These are phyloP conservation scores for Pleodorina starrii DNA, from an alignment of 139 green algal genomes.

Conservation along the genomic window DNA sequence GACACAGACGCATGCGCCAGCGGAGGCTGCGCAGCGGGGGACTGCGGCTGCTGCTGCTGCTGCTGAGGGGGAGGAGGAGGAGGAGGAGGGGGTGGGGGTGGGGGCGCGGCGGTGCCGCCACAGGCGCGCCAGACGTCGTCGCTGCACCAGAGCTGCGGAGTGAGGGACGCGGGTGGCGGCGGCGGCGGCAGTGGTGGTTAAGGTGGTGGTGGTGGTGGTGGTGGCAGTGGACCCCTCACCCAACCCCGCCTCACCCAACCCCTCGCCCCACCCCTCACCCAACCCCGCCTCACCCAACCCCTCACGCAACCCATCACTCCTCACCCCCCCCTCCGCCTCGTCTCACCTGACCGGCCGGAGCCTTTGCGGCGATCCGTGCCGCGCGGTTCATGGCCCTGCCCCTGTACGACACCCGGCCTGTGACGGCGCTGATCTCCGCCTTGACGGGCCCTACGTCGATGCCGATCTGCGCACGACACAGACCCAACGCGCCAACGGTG, in stretches of 20 bases:
- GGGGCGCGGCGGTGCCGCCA: neutral
- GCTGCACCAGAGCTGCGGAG: constrained; percentile 38
- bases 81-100: neutral
- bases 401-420: constrained; percentile 43
- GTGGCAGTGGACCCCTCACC: neutral
- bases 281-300: neutral
- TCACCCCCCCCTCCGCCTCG: neutral
- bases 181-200: neutral
- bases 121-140: constrained; percentile 27
- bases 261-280: neutral
- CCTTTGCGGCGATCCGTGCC: constrained; percentile 33
- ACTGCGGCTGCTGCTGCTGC: neutral
- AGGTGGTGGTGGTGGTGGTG: neutral
- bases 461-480: constrained; percentile 11
- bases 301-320: neutral
- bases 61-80: neutral
- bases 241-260: neutral
- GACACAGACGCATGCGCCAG: neutral
- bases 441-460: constrained; percentile 46
- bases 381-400: constrained; percentile 46
- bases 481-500: no score
- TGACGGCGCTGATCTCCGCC: constrained; percentile 38
- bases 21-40: neutral
- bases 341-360: constrained; percentile 30
- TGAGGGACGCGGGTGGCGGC: neutral